phyloP scores from a whole-genome alignment of 495 filamentous ascomycete species.

The Aspergillus conjunctus region DNA sequence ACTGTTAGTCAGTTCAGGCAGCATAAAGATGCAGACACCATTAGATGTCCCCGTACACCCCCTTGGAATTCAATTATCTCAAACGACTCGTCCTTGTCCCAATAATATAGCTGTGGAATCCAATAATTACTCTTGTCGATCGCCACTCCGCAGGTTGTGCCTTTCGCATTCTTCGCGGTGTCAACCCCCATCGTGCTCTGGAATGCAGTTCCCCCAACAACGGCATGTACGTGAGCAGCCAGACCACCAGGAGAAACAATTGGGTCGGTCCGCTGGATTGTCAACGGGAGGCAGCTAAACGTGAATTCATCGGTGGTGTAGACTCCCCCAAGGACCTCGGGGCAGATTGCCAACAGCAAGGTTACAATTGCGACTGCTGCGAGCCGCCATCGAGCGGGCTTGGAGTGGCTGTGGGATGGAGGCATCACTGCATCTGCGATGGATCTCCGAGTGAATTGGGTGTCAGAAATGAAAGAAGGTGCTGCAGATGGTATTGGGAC shows the following conservation, averaged over 20 bases:
- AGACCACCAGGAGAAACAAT: constrained; percentile 60
- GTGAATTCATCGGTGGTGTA: constrained; percentile 23
- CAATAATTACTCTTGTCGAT: constrained; percentile 78
- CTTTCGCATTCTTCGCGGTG: constrained; percentile 59
- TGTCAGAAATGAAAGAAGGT: neutral
- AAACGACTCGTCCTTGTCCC: constrained; percentile 61
- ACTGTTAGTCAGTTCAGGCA: neutral
- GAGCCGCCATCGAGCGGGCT: too few relatives aligned
- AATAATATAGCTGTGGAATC: constrained; percentile 71
- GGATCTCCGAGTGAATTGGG: too few relatives aligned
- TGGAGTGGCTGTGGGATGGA: too few relatives aligned
- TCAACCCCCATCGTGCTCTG: constrained; percentile 60
- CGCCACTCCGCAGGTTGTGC: constrained; percentile 65
- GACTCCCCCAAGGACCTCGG: neutral
- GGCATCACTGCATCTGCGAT: too few relatives aligned
- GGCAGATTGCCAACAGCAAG: neutral
- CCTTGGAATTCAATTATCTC: constrained; percentile 24
- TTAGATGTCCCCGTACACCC: constrained; percentile 14
- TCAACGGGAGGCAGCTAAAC: constrained; percentile 28
- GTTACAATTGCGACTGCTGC: neutral
- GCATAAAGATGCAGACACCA: neutral
- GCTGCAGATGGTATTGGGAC: neutral
- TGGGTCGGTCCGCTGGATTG: constrained; percentile 57
- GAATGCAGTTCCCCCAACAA: constrained; percentile 76
- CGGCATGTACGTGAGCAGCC: constrained; percentile 67